A percentile compares a stretch with the other conserved stretches of the same genome.
Evolutionary conservation across 1,284 basidiomycete species (phyloP).

Genomic region (Schizophyllum amplum): DNA sequence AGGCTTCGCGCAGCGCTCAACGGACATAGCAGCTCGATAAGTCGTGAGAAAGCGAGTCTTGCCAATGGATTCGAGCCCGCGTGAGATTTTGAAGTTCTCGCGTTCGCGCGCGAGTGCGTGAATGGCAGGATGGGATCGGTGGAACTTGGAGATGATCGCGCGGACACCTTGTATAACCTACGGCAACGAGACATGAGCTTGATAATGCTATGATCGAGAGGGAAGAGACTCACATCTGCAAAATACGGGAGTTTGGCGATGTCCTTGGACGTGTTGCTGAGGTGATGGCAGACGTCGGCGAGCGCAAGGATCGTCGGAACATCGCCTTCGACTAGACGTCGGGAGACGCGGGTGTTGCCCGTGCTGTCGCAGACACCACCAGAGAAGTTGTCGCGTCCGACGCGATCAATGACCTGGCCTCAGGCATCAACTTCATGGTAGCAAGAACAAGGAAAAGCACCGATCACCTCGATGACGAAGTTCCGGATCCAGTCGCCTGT

Average conservation of each 20-base stretch:
- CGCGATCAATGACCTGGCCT: slow-evolving; percentile 16
- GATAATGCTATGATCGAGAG: not conserved
- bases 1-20: slow-evolving; percentile 14
- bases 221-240: slow-evolving; percentile 11
- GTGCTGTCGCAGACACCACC: slow-evolving; percentile 23
- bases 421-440: slow-evolving; percentile 1
- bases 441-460: slow-evolving; percentile 3
- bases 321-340: slow-evolving; percentile 13
- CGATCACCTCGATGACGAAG: slow-evolving; percentile 11
- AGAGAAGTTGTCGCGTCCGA: slow-evolving; percentile 18
- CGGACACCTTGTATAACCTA: slow-evolving; percentile 16
- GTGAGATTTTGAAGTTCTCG: slow-evolving; percentile 7
- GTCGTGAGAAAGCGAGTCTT: slow-evolving; percentile 23
- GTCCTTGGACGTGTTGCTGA: slow-evolving; percentile 22
- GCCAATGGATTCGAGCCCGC: slow-evolving; percentile 21
- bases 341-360: slow-evolving; percentile 21
- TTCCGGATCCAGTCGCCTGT: slow-evolving; percentile 17
- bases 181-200: not conserved
- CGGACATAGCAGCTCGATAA: slow-evolving; percentile 12
- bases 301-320: slow-evolving; percentile 21
- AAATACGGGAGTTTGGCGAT: slow-evolving; percentile 21
- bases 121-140: slow-evolving; percentile 18
- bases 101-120: slow-evolving; percentile 13
- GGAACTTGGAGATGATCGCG: slow-evolving; percentile 16
- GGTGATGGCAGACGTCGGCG: slow-evolving; percentile 23